Evolutionary conservation across 2,329 filamentous ascomycete genomes (phyloP), one percentile per base, ranked within the genome.

Genomic region (Monilinia polystroma): DNA sequence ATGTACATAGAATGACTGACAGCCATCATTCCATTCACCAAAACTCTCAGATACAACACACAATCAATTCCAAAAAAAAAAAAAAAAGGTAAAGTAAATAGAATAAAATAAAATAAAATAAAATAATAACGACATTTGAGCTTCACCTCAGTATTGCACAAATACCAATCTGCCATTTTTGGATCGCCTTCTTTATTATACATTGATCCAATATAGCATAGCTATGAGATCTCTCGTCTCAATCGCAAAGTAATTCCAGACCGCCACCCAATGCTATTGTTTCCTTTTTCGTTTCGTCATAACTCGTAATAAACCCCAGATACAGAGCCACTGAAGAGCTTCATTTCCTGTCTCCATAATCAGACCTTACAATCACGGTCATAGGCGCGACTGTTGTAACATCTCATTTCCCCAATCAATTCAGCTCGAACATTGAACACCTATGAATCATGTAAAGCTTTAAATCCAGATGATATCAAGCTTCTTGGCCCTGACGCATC

Each of bases 401-500:
- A 12, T 23, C 57, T 23, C 14, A 26, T 35, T 35, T 12, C n/a
- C 10, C 7, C 26, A 6, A 49, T 12, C 20, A 20, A 35, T n/a
- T 18, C 32, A 35, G 43, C 23, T 23, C 20, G 12, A 32, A 51
- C 4, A 51, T 51, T 7, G 4, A 23, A n/a, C 16, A 0, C n/a
- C 41, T 26, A 67, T 38, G 58, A 20, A 41, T 67, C 67, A 73
- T 87, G 85, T 68, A 87, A 75, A 11, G 84, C 81, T 67, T 83
- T 82, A 75, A 87, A 88, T 6, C 86, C 86, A 23, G 85, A 79
- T 57, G 83, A 81, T 68, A 88, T 80, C 64, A 88, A 76, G 73
- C 85, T 88, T 63, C 85, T 80, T 63, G 83, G 82, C 68, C 80
- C 82, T 64, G 85, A 82, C 71, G 84, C 83, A 79, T 95, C 91